Conservation (phyloP, 805 yeast species). For the Torulaspora maleeae region DNA sequence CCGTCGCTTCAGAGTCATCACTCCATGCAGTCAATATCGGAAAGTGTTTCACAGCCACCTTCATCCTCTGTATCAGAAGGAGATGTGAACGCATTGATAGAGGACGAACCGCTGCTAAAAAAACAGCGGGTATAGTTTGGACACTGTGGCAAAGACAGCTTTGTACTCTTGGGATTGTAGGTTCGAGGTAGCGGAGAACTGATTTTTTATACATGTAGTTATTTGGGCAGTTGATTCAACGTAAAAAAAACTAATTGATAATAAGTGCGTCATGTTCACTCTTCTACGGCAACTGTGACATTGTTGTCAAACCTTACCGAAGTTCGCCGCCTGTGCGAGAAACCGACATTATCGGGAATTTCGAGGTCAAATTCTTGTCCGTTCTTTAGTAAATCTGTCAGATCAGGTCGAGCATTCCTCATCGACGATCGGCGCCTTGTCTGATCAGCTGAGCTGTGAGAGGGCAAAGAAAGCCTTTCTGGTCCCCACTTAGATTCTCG, state of each 20-base stretch:
- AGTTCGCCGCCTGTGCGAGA: slow-evolving; percentile 46
- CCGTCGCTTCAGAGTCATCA: slow-evolving; percentile 10
- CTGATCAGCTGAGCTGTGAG: neutral
- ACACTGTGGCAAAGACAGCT: neutral
- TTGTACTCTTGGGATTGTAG: neutral
- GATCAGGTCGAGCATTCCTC: slow-evolving; percentile 36
- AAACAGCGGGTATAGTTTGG: slow-evolving; percentile 14
- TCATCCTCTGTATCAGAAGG: slow-evolving; percentile 14
- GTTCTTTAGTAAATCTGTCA: slow-evolving; percentile 45
- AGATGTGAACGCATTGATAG: slow-evolving; percentile 14
- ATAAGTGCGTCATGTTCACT: slow-evolving; percentile 10
- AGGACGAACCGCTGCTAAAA: slow-evolving; percentile 17
- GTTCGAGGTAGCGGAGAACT: neutral
- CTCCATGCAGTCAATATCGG: slow-evolving; percentile 7
- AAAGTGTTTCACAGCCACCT: slow-evolving; percentile 10
- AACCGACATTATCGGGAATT: slow-evolving; percentile 36
- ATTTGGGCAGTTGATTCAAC: slow-evolving; percentile 3
- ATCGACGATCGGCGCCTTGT: slow-evolving; percentile 33
- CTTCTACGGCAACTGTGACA: slow-evolving; percentile 48
- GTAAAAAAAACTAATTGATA: neutral
- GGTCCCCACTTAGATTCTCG: slow-evolving; percentile 1
- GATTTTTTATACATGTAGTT: slow-evolving; percentile 5
- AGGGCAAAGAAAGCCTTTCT: neutral
- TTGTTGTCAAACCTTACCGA: slow-evolving; percentile 63
- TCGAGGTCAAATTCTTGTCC: slow-evolving; percentile 47